Base-by-base conservation (phyloP, 2,329 filamentous ascomycete species). In the Fusarium haematococcum region DNA sequence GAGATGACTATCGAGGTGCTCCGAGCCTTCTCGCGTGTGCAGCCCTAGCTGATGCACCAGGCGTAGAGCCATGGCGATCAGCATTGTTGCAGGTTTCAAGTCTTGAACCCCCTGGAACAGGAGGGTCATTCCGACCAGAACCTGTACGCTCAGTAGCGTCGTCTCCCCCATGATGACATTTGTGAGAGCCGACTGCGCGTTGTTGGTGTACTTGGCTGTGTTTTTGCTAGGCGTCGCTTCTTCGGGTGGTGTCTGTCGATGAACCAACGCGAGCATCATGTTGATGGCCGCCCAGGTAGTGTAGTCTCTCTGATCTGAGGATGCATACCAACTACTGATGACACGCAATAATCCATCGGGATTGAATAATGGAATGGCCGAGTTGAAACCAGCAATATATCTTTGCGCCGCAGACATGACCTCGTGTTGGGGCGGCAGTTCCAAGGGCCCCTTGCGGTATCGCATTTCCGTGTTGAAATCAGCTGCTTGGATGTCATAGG, bases 281-380 rank as follows among this genome's bases (percentile, higher is more conserved):
- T 75, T 75, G n/a, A 75, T 66, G 1, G 61, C 54, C 5, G 68
- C 74, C 74, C 74, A 76, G 2, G 65, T 37, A 3, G 61, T 39
- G 0, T 14, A 32, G 1, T 65, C 43, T 14, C 52, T n/a, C 1
- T 20, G n/a, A 3, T n/a, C n/a, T 2, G 50, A 27, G 1, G 2
- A 32, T 27, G 35, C 6, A 5, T 71, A 76, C 70, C 70, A 75
- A 2, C 32, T 13, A 1, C 67, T 54, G 2, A 74, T 43, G 0
- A 5, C 8, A 0, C 37, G 4, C 2, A 64, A 7, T 2, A 75
- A 16, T 0, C 6, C n/a, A 2, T 20, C 37, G 4, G 67, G 48
- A 13, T 75, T 20, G 14, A 73, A 75, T 0, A 76, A 48, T 1
- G 74, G 74, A 0, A 76, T 27, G 1, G 75, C 20, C 0, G 33